Base-by-base conservation (phyloP, 2,329 filamentous ascomycete genomes). In the Hypoxylon sp. region DNA sequence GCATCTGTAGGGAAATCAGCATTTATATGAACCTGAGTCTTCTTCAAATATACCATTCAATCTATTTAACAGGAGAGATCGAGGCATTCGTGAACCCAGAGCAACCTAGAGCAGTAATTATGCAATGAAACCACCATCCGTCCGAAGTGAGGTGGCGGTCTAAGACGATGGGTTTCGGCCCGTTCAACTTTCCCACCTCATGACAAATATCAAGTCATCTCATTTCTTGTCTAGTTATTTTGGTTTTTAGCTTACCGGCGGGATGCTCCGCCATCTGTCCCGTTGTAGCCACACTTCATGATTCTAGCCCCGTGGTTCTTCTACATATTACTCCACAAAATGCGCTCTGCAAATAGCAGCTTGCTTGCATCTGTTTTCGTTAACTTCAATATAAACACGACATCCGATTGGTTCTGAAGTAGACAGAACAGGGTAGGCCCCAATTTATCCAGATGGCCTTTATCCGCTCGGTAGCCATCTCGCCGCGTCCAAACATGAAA, bases 391-490 rank as follows among this genome's bases (percentile, higher is more conserved):
- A 33, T 48, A 33, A 31, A 24, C 9, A 14, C 6, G 22, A 3
- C 11, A 31, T 3, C 1, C 63, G 62, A 70, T 66, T 70, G 64
- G 70, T n/a, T 22, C 10, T 10, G 24, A 37, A 17, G 5, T 17
- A 35, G 24, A 11, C 51, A 50, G 63, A 46, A 46, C 24, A 33
- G 57, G 51, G 39, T 51, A 44, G 42, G 26, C 11, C 17, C 9
- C 29, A 37, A 39, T 69, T 72, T 69, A 72, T 35, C 70, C 70
- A 63, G 53, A 47, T 35, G 46, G 14, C 33, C 51, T 72, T 71
- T 71, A 71, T 22, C 68, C 70, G 66, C 68, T 71, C 70, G 70
- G 70, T 68, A 67, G 55, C 61, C 60, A 54, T 58, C 37, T 60
- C 61, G 53, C 65, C 68, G 68, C 59, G 53, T 63, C 65, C 39